A percentile compares a stretch with the other conserved stretches of the same genome.
These are phyloP conservation scores for Diaporthe citrichinensis DNA, from an alignment of 2,329 filamentous ascomycete genomes.

Conservation along the genomic window DNA sequence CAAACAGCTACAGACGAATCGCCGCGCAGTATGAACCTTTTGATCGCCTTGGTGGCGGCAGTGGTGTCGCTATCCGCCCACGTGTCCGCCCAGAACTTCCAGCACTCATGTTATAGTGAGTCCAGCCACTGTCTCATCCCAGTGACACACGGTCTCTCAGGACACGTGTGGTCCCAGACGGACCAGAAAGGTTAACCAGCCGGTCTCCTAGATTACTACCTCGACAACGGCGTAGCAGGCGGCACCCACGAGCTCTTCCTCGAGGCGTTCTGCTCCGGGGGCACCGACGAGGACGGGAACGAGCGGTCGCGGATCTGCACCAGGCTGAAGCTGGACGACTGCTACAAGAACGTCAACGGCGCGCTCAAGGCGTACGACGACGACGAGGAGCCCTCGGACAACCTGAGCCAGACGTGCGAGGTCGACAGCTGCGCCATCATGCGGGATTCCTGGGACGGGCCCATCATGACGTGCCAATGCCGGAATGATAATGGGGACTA, in stretches of 20 bases:
- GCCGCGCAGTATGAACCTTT: not conserved
- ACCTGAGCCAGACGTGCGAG: constrained; percentile 20
- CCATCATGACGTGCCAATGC: constrained; percentile 36
- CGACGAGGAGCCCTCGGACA: not conserved
- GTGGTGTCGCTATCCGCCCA: not conserved
- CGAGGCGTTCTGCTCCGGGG: constrained; percentile 39
- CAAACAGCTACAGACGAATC: not conserved
- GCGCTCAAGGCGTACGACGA: constrained; percentile 5
- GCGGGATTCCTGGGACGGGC: constrained; percentile 35
- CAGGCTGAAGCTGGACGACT: constrained; percentile 27
- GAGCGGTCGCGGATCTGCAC: constrained; percentile 11
- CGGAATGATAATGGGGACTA: not conserved
- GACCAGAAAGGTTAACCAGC: not conserved
- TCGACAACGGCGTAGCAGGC: constrained; percentile 39
- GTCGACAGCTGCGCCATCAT: constrained; percentile 39
- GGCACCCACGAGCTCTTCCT: constrained; percentile 33
- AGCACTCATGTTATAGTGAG: constrained; percentile 26
- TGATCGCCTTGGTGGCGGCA: not conserved
- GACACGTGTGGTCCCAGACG: not conserved
- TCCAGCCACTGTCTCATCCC: not conserved
- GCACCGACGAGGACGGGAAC: not conserved
- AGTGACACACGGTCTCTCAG: not conserved
- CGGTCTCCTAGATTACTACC: constrained; percentile 34
- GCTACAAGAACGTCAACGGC: constrained; percentile 40
- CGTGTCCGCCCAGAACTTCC: not conserved